Evolutionary conservation across 192 early-diverging fungal genomes (phyloP).

Genomic region (Rhizoclosmatium globosum): DNA sequence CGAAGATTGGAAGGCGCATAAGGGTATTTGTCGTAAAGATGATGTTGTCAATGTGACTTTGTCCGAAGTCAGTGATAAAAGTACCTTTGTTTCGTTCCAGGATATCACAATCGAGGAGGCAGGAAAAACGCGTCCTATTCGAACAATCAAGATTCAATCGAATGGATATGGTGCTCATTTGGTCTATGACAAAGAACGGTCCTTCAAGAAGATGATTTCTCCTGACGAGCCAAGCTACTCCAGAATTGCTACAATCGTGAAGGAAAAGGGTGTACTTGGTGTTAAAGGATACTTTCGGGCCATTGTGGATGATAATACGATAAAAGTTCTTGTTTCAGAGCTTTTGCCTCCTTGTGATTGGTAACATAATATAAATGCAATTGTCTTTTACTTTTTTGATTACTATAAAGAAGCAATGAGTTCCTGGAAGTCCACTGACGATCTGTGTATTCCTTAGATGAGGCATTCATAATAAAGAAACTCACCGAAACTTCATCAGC

Average conservation of each 20-base stretch:
- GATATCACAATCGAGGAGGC: not conserved
- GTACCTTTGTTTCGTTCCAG: not conserved
- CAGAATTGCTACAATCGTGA: not conserved
- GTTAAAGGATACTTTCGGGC: not conserved
- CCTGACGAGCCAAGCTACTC: not conserved
- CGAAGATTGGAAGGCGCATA: constrained; percentile 3
- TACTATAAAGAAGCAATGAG: too few relatives aligned
- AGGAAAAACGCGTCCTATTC: not conserved
- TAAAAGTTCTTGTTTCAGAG: not conserved
- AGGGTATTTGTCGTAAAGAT: not conserved
- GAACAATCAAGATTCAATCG: constrained; percentile 11
- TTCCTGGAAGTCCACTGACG: too few relatives aligned
- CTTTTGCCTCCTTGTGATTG: not conserved
- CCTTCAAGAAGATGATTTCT: not conserved
- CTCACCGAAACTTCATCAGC: not conserved
- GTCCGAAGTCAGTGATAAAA: not conserved
- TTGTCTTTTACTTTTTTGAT: too few relatives aligned
- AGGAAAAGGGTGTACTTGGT: not conserved
- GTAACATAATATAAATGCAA: not conserved
- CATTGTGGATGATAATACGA: not conserved
- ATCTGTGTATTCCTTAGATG: too few relatives aligned
- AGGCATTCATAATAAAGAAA: too few relatives aligned
- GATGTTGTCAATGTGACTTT: not conserved
- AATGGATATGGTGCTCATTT: not conserved
- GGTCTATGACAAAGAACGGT: constrained; percentile 6